Percentiles rank a stretch among this genome's conserved stretches.
Evolutionary conservation across 148 eudicot species (phyloP).

Genomic region (Cornus controversa): DNA sequence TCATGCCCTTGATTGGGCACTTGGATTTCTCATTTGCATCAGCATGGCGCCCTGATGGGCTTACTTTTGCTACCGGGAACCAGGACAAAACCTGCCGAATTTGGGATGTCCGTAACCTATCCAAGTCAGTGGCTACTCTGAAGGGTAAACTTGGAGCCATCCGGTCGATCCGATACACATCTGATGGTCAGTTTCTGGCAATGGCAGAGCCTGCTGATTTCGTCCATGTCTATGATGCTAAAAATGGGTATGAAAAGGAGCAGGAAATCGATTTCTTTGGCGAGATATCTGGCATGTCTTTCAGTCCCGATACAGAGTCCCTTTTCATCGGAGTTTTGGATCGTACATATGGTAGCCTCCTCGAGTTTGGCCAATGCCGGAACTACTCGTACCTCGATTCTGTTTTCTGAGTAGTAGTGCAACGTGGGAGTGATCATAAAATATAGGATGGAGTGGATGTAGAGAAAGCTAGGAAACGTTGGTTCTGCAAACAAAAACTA

Average conservation of each 20-base stretch:
- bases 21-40: conserved; percentile 82
- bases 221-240: conserved; percentile 70
- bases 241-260: conserved; percentile 56
- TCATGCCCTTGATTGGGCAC: conserved; percentile 53
- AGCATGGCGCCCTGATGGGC: conserved; percentile 83
- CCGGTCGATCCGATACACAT: conserved; percentile 74
- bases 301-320: conserved; percentile 77
- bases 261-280: conserved; percentile 91
- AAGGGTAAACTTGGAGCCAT: conserved; percentile 80
- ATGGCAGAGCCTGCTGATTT: conserved; percentile 92
- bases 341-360: conserved; percentile 78
- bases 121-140: conserved; percentile 50
- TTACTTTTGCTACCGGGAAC: conserved; percentile 80
- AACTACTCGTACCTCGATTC: conserved; percentile 64
- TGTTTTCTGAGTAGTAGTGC: conserved; percentile 17
- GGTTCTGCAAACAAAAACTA: too few relatives aligned
- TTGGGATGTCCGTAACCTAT: conserved; percentile 75
- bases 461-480: conserved; percentile 19
- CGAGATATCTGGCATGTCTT: conserved; percentile 81
- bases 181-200: conserved; percentile 84
- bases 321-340: conserved; percentile 85
- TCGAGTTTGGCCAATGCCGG: conserved; percentile 69
- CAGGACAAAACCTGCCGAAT: conserved; percentile 84
- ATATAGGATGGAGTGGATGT: conserved; percentile 14
- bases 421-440: conserved; percentile 6